Base-by-base conservation (phyloP, 108 stramenopile genomes). In the Discostella pseudostelligera region DNA sequence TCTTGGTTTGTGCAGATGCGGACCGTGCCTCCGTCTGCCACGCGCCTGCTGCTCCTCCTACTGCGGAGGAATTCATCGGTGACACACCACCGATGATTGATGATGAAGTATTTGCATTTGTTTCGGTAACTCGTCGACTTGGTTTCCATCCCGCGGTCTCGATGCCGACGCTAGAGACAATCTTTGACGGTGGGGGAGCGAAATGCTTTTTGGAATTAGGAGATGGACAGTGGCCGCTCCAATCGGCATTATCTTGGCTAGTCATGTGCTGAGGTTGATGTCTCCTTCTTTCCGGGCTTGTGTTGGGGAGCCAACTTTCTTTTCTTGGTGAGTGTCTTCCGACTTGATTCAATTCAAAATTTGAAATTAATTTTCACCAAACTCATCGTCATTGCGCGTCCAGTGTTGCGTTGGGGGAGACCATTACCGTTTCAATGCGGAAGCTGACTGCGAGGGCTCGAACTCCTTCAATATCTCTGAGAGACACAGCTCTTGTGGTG, bases 21-120 rank as follows among this genome's bases (percentile, higher is more conserved):
- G 81, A 50, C 44, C 67, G 70, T 22, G 77, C 68, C 48, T 82
- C 81, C n/a, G 77, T 79, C 39, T 72, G 67, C 76, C 76, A 82
- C 3, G 56, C 42, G 43, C 65, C 39, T 17, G 74, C 35, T 32
- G 19, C 50, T 21, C 63, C 55, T 14, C 35, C 48, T 17, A 48
- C 46, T 17, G 57, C 46, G 39, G 76, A 53, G 29, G 60, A 67
- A 13, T 54, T 49, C 40, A 42, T 20, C 3, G 69, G 56, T 8
- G 70, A 24, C 2, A 69, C 58, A 2, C 76, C 75, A 6, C 81
- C 76, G 10, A 74, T 39, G 5, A 70, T 32, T 40, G 67, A 48
- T 40, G 40, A 24, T 22, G 60, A 51, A 13, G 12, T 28, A 42
- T 54, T 62, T 59, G 26, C 24, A 9, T 47, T 60, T 25, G 22